Conservation (phyloP, 1,284 basidiomycete genomes). For the Xerocomus nothofagi region DNA sequence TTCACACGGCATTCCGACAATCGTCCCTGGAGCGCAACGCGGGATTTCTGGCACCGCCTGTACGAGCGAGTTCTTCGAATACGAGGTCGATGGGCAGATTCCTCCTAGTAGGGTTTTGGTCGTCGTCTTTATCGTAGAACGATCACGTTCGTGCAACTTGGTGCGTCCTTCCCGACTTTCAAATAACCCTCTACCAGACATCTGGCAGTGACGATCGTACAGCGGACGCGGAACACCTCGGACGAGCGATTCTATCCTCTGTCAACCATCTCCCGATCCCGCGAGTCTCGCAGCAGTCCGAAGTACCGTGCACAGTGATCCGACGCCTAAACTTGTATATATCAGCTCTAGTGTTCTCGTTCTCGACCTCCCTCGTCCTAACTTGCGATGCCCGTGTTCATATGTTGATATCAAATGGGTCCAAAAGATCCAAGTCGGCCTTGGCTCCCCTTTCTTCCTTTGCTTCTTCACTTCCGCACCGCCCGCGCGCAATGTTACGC, state of each 20-base stretch:
- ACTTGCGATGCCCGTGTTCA: not conserved
- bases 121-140: not conserved
- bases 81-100: not conserved
- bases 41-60: not conserved
- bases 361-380: not conserved
- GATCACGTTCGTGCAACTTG: not conserved
- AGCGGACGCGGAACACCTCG: not conserved
- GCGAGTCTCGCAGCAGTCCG: not conserved
- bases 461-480: not conserved
- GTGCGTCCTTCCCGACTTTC: not conserved
- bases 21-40: not conserved
- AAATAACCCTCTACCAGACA: not conserved
- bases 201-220: not conserved
- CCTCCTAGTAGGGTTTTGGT: not conserved
- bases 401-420: not conserved
- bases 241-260: not conserved
- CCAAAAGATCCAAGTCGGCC: not conserved
- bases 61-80: not conserved
- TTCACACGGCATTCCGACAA: slow-evolving; percentile 1
- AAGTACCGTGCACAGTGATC: not conserved
- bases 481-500: not conserved
- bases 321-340: not conserved
- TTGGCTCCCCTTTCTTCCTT: not conserved
- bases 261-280: not conserved
- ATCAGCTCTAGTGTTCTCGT: not conserved